Evolutionary conservation across 1,284 basidiomycete genomes (phyloP), one percentile per base, ranked within the genome.

Genomic region (Macrocybe sp.): DNA sequence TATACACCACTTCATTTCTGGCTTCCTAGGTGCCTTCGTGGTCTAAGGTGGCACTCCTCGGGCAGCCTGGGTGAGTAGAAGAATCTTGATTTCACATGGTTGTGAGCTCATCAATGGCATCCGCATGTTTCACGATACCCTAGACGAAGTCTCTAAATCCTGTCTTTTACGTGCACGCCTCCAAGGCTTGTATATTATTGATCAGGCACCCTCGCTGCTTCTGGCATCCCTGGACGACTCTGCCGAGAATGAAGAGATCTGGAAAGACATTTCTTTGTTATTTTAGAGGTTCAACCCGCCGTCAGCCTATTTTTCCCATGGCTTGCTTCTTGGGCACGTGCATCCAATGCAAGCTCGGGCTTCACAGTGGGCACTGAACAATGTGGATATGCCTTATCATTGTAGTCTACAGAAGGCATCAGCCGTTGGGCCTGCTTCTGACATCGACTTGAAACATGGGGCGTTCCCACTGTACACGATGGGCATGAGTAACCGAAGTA

Each of bases 51-150:
- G 22, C 22, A 22, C 22, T 22, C 22, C 22, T 22, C 4, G 22
- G 22, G 22, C 22, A 22, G 22, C 22, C 22, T 22, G 22, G 22
- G 22, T 22, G 22, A 22, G 22, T 22, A 22, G 3, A 22, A 22
- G 22, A 22, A 22, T 22, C 22, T 37, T 61, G 28, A 32, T 58
- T 11, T 47, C 60, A 2, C 55, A 61, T 52, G 60, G 58, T 7
- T 55, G 59, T 2, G 58, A 61, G 41, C 41, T 60, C 37, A 48
- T 61, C 1, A 60, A 55, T 42, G 57, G 55, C 5, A 34, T 58
- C 9, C 54, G 51, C 12, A 35, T 58, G 10, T 61, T 55, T 34
- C 47, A 45, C 2, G 32, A 9, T 7, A 56, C 56, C 6, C 44
- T 60, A 41, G 52, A 59, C 16, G 46, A 53, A 6, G 46, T 16